Conservation (phyloP, 306 rosid species). For the Corylus americana region DNA sequence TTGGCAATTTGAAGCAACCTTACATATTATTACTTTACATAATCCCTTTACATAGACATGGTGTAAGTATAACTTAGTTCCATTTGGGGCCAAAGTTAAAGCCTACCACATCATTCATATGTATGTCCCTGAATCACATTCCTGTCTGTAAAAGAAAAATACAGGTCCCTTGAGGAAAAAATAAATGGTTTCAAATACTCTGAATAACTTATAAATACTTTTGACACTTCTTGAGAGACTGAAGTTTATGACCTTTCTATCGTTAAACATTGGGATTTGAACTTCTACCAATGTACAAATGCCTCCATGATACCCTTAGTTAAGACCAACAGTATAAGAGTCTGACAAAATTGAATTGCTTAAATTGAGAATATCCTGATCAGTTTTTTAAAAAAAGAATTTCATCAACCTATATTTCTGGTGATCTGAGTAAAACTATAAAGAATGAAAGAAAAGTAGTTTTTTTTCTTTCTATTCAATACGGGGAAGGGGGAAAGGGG, state of each 20-base stretch:
- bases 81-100: neutral
- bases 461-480: too few species aligned
- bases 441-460: neutral
- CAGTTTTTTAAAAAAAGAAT: neutral
- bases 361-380: neutral
- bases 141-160: neutral
- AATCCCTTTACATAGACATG: neutral
- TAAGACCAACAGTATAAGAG: neutral
- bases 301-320: neutral
- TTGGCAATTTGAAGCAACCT: neutral
- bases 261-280: neutral
- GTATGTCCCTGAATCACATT: neutral
- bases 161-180: neutral
- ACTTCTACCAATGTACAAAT: neutral
- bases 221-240: neutral
- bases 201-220: neutral
- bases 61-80: neutral
- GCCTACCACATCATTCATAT: neutral
- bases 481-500: too few species aligned
- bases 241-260: neutral
- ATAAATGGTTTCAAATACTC: neutral
- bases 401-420: neutral
- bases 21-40: neutral
- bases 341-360: neutral
- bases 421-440: neutral